Conservation (phyloP, 2,329 filamentous ascomycete species). For the Emergomyces orientalis region DNA sequence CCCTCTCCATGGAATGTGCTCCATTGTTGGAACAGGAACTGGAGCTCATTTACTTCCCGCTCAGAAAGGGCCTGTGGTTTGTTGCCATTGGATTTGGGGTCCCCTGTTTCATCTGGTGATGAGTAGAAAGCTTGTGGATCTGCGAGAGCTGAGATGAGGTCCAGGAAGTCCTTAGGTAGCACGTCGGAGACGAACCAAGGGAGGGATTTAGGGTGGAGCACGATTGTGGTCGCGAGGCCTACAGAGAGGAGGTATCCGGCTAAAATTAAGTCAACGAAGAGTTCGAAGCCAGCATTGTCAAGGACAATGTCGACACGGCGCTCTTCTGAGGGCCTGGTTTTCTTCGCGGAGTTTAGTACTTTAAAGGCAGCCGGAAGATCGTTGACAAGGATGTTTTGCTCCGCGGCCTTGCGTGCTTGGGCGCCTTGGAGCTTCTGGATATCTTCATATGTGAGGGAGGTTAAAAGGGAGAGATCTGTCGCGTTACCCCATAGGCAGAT, state of each 20-base stretch:
- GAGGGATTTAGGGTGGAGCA: constrained; percentile 88
- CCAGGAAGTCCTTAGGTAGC: constrained; percentile 70
- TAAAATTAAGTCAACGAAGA: constrained; percentile 89
- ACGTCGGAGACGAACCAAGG: constrained; percentile 99
- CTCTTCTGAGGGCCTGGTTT: constrained; percentile 49
- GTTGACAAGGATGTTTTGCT: constrained; percentile 88
- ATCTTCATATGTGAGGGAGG: constrained; percentile 84
- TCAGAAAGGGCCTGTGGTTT: constrained; percentile 53
- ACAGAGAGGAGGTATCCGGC: constrained; percentile 81
- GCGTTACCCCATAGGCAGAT: constrained; percentile 97
- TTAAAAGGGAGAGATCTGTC: constrained; percentile 84
- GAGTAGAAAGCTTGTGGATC: constrained; percentile 71
- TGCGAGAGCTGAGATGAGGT: constrained; percentile 71
- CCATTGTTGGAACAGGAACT: constrained; percentile 77
- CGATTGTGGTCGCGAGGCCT: constrained; percentile 73
- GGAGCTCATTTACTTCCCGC: constrained; percentile 56
- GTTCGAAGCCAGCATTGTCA: constrained; percentile 94
- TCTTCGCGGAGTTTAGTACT: constrained; percentile 55
- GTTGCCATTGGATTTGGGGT: constrained; percentile 46
- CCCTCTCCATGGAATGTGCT: constrained; percentile 70
- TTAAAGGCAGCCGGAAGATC: constrained; percentile 67
- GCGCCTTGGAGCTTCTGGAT: constrained; percentile 93
- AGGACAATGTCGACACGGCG: constrained; percentile 87
- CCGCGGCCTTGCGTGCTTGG: constrained; percentile 71
- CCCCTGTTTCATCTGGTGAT: constrained; percentile 53